Evolutionary conservation across 2,329 filamentous ascomycete genomes (phyloP), one percentile per base, ranked within the genome.

Genomic region (Macrophomina phaseolina): DNA sequence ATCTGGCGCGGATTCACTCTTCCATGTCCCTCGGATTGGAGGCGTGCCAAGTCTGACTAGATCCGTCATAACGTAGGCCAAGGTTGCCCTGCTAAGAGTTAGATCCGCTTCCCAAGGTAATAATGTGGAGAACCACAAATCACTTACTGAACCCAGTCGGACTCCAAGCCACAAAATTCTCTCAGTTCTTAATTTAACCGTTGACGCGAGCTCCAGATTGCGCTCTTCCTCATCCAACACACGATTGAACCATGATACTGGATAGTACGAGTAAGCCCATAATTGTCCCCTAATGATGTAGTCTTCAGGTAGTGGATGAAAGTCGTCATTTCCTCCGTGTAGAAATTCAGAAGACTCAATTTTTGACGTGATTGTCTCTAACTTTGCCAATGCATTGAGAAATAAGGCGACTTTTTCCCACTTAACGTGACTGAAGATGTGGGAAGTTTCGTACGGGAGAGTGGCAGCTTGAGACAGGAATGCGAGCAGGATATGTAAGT

Each of bases 201-300:
- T 89, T 0, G 86, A 89, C 0, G 86, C 78, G 0, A 86, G 76
- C 71, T 91, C 89, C 53, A 91, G 85, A 14, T 84, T 84, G 49
- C 88, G 85, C 68, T 91, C 89, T 9, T 90, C 87, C n/a, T 91
- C 89, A 32, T 91, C 89, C 5, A 88, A 82, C 67, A 84, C 84
- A 1, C 84, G 82, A 8, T 83, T 81, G 71, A 91, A 91, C 86
- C 86, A 91, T 0, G 81, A 78, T 0, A 76, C 66, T 0, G 89
- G 88, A 64, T 86, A 89, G 66, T 89, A 89, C 11, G 81, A 80
- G 2, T 87, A 82, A 0, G 84, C 80, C 80, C 87, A 91, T 1
- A 88, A 74, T 1, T 91, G 78, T 0, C 90, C 90, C 1, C 89
- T 82, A 65, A 92, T 83, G 0, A 86, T 82, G 69, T 87, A 91